These are phyloP conservation scores for Lipomyces oligophaga DNA, from an alignment of 805 yeast species.

Conservation along the genomic window DNA sequence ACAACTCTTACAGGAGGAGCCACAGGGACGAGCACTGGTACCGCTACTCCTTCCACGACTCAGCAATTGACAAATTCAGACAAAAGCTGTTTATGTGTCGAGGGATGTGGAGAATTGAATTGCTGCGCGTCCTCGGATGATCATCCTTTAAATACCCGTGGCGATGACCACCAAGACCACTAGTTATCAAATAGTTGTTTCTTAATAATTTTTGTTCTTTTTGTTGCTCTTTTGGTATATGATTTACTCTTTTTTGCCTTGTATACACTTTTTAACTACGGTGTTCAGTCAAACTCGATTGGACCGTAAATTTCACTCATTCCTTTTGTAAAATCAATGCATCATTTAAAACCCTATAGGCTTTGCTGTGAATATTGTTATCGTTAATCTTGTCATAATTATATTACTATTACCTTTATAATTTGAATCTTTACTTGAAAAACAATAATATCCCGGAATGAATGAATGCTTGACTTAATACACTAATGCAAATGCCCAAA, in stretches of 20 bases:
- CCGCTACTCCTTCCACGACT: not conserved
- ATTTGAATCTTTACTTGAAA: not conserved
- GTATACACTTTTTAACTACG: not conserved
- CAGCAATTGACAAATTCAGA: constrained; percentile 4
- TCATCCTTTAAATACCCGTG: not conserved
- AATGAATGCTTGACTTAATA: not conserved
- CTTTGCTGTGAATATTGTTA: not conserved
- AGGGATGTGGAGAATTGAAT: constrained; percentile 25
- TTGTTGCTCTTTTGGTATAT: not conserved
- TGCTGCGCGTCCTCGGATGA: constrained; percentile 15
- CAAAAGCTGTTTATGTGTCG: constrained; percentile 23
- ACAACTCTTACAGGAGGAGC: too few relatives aligned
- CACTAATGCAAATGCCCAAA: not conserved
- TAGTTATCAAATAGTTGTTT: not conserved
- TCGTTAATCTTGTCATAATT: too few relatives aligned
- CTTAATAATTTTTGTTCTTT: not conserved
- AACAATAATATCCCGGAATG: not conserved
- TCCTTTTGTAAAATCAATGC: not conserved
- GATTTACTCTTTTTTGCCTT: not conserved
- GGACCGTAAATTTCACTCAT: not conserved
- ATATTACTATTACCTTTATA: not conserved
- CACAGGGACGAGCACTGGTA: not conserved
- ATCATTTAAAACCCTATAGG: not conserved
- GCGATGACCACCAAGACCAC: not conserved
- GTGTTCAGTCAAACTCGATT: not conserved